Base-by-base conservation (phyloP, 140 eudicot genomes). In the Erigeron philadelphicus region DNA sequence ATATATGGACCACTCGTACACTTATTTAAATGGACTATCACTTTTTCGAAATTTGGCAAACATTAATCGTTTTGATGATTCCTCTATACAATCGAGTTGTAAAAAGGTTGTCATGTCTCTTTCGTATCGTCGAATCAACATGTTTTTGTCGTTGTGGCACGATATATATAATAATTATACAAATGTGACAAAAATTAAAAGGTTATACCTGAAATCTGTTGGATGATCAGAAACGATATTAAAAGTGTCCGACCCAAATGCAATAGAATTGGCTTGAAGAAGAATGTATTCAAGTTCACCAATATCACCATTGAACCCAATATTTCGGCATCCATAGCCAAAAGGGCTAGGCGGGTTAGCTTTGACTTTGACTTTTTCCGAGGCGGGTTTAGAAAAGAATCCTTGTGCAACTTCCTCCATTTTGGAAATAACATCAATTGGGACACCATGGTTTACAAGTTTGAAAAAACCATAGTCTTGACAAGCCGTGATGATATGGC, bases 201-300 rank as follows among this genome's bases (percentile, higher is more conserved):
- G n/a, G 9, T n/a, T 54, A 9, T 81, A 93, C 98, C 98, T 89
- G 83, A 93, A 93, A 19, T 71, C 54, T 7, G 83, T 12, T 31
- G 96, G 90, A 68, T 84, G 79, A 31, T 64, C 52, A 16, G 88
- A 69, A 23, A 79, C 66, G 38, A 75, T 11, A 31, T 62, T 61
- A 47, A 82, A 62, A 10, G 74, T 6, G 10, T 61, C 52, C 8
- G 88, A 78, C 67, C 75, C 57, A 58, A 75, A 11, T 50, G 82
- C 70, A 53, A 13, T 47, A 23, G 88, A 78, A 47, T 80, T 78
- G 9, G 95, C 86, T 77, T 87, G 87, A 66, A 93, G 87, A n/a
- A 93, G 84, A 75, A 93, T 78, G 68, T 93, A 93, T 44, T 93
- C 99, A 12, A 93, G 89, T 66, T 93, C 97, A 9, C 97, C 99